A percentile compares a stretch with the other conserved stretches of the same genome.
These are phyloP conservation scores for Sequoiadendron giganteum DNA, from an alignment of 75 land plant species.

Conservation along the genomic window DNA sequence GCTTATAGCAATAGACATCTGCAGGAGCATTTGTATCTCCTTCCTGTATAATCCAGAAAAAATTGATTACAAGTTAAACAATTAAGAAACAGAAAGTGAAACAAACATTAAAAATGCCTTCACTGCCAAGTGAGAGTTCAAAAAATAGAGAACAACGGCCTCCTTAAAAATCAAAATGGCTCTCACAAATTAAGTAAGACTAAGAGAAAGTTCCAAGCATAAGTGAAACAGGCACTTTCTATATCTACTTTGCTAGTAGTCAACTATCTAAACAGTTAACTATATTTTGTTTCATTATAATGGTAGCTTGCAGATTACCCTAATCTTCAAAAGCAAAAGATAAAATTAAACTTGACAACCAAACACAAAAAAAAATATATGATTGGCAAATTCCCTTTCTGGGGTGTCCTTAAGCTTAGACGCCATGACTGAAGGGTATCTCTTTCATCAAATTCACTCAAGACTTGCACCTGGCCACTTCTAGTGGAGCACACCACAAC, in stretches of 20 bases:
- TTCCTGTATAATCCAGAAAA: slow-evolving; percentile 41
- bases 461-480: too few relatives aligned
- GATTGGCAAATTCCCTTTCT: too few relatives aligned
- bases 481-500: too few relatives aligned
- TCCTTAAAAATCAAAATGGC: background rate
- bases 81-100: slow-evolving; percentile 9
- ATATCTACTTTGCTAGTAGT: background rate
- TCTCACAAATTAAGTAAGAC: background rate
- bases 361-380: background rate
- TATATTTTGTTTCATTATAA: background rate
- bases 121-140: background rate
- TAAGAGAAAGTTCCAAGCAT: background rate
- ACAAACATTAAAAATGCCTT: background rate
- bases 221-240: background rate
- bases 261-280: background rate
- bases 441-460: too few relatives aligned
- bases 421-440: too few relatives aligned
- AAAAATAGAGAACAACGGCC: background rate
- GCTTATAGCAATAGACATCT: slow-evolving; percentile 70
- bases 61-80: background rate
- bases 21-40: slow-evolving; percentile 71
- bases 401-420: too few relatives aligned
- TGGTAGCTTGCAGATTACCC: background rate
- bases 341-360: background rate
- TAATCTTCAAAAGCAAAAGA: background rate